Evolutionary conservation across 805 yeast genomes (phyloP).

Genomic region (Candida palmyrensis): DNA sequence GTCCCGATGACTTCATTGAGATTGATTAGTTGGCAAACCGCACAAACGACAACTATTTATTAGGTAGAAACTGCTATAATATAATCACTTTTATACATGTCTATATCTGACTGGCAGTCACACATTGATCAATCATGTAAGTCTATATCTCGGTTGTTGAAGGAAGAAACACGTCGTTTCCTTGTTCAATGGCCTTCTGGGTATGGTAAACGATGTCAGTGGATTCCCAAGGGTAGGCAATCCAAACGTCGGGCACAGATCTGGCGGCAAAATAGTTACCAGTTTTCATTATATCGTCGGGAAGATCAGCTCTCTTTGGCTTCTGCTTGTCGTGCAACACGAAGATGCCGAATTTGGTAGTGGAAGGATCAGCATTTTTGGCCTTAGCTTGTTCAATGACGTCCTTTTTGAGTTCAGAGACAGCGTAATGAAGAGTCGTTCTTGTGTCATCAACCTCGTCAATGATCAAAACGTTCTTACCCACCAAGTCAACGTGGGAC

Average conservation of each 20-base stretch:
- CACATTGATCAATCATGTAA: not conserved
- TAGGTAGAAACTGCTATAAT: too few species aligned
- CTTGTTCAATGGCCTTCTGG: slow-evolving; percentile 66
- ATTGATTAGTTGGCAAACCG: slow-evolving; percentile 60
- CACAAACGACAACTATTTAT: not conserved
- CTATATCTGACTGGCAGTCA: not conserved
- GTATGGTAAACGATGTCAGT: slow-evolving; percentile 72
- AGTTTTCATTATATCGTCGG: slow-evolving; percentile 54
- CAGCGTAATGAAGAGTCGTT: slow-evolving; percentile 77
- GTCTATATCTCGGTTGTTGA: slow-evolving; percentile 14
- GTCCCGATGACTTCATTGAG: slow-evolving; percentile 80
- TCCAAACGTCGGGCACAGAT: slow-evolving; percentile 76
- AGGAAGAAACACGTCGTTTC: slow-evolving; percentile 54
- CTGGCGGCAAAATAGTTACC: slow-evolving; percentile 69
- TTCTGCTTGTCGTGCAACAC: slow-evolving; percentile 75
- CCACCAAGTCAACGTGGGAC: slow-evolving; percentile 55
- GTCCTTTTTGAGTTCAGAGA: slow-evolving; percentile 69
- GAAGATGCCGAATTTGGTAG: slow-evolving; percentile 66
- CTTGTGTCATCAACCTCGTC: slow-evolving; percentile 88
- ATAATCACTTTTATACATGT: not conserved
- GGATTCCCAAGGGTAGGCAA: slow-evolving; percentile 85
- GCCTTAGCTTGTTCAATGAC: slow-evolving; percentile 55
- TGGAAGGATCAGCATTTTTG: slow-evolving; percentile 40
- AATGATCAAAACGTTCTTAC: slow-evolving; percentile 67
- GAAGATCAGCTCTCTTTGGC: slow-evolving; percentile 67